Percentiles rank a stretch among this genome's conserved stretches.
phyloP scores from a whole-genome alignment of 1,139 yeast species.

The Geotrichum phurueaensis region DNA sequence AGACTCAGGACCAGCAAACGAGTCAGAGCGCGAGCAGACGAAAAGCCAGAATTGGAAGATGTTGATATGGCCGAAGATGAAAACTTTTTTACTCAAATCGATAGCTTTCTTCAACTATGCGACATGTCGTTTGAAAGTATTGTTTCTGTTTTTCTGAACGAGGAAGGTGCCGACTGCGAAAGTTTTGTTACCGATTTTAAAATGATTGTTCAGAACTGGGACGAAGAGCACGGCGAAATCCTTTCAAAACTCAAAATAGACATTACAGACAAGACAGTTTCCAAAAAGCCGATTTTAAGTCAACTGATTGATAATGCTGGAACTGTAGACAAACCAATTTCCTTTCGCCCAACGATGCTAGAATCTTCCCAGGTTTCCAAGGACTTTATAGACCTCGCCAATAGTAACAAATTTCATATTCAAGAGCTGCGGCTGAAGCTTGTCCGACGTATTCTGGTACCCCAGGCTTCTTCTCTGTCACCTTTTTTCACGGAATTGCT shows the following conservation, averaged over 20 bases:
- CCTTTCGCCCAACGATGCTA: conserved; percentile 20
- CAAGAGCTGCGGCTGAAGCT: conserved; percentile 41
- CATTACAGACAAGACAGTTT: conserved; percentile 18
- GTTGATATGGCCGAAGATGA: conserved; percentile 27
- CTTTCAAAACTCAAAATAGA: conserved; percentile 21
- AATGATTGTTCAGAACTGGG: conserved; percentile 42
- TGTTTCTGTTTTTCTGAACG: conserved; percentile 20
- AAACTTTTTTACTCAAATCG: conserved; percentile 31
- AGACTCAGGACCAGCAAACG: conserved; percentile 28
- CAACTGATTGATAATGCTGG: conserved; percentile 37
- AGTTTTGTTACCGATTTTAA: conserved; percentile 38
- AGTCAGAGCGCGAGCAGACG: conserved; percentile 30
- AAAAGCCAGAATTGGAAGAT: conserved; percentile 34
- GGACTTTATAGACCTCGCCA: conserved; percentile 35
- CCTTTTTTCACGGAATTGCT: conserved; percentile 24
- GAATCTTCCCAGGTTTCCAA: conserved; percentile 27
- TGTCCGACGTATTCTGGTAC: conserved; percentile 36
- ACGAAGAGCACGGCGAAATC: conserved; percentile 31
- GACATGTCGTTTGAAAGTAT: conserved; percentile 24
- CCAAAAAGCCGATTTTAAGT: conserved; percentile 31
- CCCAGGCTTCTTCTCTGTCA: conserved; percentile 16
- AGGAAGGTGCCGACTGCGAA: conserved; percentile 21
- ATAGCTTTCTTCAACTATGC: conserved; percentile 24
- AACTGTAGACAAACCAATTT: conserved; percentile 22
- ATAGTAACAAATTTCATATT: conserved; percentile 38